Conservation (phyloP, 257 asterid species). For the Solanum microdontum region DNA sequence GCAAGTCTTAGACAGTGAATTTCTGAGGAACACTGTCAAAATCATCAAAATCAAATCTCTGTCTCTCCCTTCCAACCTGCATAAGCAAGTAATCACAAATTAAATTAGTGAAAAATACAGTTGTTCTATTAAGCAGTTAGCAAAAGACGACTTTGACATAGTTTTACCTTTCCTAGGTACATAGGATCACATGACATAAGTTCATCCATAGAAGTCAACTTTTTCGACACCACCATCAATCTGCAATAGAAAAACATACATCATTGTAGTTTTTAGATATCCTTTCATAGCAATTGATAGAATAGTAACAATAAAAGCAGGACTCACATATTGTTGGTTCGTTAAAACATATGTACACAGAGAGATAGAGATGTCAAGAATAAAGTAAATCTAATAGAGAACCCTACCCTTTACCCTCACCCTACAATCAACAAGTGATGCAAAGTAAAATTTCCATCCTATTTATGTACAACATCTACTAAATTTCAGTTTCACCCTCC, state of each 20-base stretch:
- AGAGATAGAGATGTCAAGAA: not conserved
- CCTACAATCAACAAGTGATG: not conserved
- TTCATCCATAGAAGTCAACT: slow-evolving; percentile 73
- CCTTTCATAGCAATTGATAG: not conserved
- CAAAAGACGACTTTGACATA: not conserved
- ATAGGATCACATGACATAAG: slow-evolving; percentile 59
- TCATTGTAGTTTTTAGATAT: not conserved
- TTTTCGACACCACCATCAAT: slow-evolving; percentile 72
- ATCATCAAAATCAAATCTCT: slow-evolving; percentile 84
- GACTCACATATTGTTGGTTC: not conserved
- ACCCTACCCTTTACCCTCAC: not conserved
- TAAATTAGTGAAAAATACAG: not conserved
- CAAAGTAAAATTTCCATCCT: not conserved
- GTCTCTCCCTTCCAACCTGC: slow-evolving; percentile 88
- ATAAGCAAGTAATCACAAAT: not conserved
- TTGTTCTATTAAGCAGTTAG: not conserved
- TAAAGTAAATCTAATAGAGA: not conserved
- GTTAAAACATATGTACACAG: not conserved
- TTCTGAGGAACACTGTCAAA: slow-evolving; percentile 70
- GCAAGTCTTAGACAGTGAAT: slow-evolving; percentile 47
- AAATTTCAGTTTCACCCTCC: not conserved
- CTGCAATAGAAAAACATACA: slow-evolving; percentile 25
- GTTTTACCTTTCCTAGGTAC: slow-evolving; percentile 68
- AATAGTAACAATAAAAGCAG: not conserved
- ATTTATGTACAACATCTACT: not conserved